These are phyloP conservation scores for Vitis hybrid DNA, from an alignment of 177 flowering plant species.

Conservation along the genomic window DNA sequence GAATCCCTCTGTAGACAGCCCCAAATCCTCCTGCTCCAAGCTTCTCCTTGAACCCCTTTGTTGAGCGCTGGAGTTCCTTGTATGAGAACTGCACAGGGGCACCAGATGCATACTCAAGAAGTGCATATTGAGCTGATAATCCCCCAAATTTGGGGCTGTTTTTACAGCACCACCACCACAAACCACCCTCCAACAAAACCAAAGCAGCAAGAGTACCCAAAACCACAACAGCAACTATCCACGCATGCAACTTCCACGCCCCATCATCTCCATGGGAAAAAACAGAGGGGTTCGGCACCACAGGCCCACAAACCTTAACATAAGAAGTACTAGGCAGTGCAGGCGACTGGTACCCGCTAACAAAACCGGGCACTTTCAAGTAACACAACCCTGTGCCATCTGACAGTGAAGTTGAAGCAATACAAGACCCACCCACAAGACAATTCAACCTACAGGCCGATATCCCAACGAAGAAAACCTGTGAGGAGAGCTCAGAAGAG, in stretches of 20 bases:
- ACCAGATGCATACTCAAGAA: conserved; percentile 93
- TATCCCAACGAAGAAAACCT: conserved; percentile 36
- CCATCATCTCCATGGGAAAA: not conserved
- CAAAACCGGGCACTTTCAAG: conserved; percentile 42
- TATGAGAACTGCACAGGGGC: conserved; percentile 89
- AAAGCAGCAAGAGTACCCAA: conserved; percentile 40
- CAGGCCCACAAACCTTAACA: conserved; percentile 68
- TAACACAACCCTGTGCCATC: conserved; percentile 76
- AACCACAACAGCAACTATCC: conserved; percentile 52
- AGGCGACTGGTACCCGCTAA: conserved; percentile 68
- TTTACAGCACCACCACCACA: conserved; percentile 73
- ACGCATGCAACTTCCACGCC: conserved; percentile 28
- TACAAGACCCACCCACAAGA: conserved; percentile 44
- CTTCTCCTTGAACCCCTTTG: conserved; percentile 63
- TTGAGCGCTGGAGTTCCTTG: conserved; percentile 66
- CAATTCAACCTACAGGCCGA: conserved; percentile 61
- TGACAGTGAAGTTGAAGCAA: conserved; percentile 56
- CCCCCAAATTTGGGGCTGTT: conserved; percentile 47
- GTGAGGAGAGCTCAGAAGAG: conserved; percentile 40
- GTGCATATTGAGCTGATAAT: conserved; percentile 66
- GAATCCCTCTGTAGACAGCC: conserved; percentile 39
- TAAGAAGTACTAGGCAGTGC: conserved; percentile 64
- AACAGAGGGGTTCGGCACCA: conserved; percentile 37
- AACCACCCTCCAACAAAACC: conserved; percentile 39
- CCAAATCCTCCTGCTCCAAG: conserved; percentile 75